Base-by-base conservation (phyloP, 2,329 filamentous ascomycete genomes). In the Verticillium alfalfae region DNA sequence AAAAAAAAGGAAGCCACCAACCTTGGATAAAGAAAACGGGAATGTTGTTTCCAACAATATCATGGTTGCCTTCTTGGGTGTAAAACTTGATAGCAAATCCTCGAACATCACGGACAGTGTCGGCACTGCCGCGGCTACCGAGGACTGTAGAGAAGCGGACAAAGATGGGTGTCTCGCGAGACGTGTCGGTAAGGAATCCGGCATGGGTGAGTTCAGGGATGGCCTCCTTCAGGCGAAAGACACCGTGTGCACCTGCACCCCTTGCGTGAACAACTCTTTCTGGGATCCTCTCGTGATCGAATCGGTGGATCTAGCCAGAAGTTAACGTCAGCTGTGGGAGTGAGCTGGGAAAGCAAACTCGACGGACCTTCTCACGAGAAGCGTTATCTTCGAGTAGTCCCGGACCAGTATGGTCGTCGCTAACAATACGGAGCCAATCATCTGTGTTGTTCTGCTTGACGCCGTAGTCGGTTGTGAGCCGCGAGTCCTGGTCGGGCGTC, bases 61-160 rank as follows among this genome's bases (percentile, higher is more conserved):
- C 89, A 15, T 37, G n/a, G 10, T 31, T 22, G 4, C 90, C 90
- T 68, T 93, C 90, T 0, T 89, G 77, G 0, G 90, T 93, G 70
- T 93, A 93, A 69, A 91, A 87, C 73, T 91, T 92, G 65, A 91
- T 75, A 0, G 91, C 90, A 65, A 94, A 95, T 1, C 91, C 91
- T 41, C 90, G 85, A 2, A 93, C 89, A 78, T 95, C 91, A 36
- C 91, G 85, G 1, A 93, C 91, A 0, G 90, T 93, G 70, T 95
- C 91, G 6, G 90, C 89, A 59, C 88, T 91, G 13, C 91, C 91
- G 38, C 87, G 83, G 70, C 86, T 91, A 7, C 89, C 90, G 2
- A 91, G 80, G 0, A 92, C 91, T 0, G 91, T 94, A 0, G 90
- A 94, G 73, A 95, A 93, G 0, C 91, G 87, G 16, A 90, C 69